Percentiles rank a stretch among this genome's conserved stretches.
Conservation (phyloP, 768 basidiomycete genomes). For the Lentinula sp. region DNA sequence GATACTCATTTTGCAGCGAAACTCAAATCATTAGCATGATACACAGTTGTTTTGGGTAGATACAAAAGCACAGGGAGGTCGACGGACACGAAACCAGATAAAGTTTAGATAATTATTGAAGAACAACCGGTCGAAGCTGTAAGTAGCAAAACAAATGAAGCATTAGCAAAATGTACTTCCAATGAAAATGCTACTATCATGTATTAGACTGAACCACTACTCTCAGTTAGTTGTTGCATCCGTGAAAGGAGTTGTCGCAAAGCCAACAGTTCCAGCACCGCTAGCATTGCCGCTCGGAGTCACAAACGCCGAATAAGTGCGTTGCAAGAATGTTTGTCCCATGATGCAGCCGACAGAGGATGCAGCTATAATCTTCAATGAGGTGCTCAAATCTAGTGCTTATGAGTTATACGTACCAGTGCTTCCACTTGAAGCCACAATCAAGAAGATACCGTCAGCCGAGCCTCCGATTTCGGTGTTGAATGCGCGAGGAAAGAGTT, state of each 20-base stretch:
- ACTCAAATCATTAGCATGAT: no score
- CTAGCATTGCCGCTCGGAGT: slow-evolving; percentile 29
- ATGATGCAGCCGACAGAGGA: slow-evolving; percentile 40
- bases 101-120: no score
- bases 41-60: no score
- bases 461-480: slow-evolving; percentile 27
- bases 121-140: neutral
- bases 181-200: neutral
- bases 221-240: neutral
- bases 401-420: slow-evolving; percentile 20
- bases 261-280: neutral
- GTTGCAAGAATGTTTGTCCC: neutral
- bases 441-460: slow-evolving; percentile 23
- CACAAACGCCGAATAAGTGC: slow-evolving; percentile 52
- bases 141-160: neutral
- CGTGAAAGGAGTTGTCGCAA: neutral
- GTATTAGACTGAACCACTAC: no score
- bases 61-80: no score
- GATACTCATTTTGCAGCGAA: no score
- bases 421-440: slow-evolving; percentile 20
- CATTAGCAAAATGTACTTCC: neutral
- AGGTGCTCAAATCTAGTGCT: neutral
- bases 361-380: slow-evolving; percentile 7
- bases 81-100: no score
- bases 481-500: slow-evolving; percentile 29